Conservation (phyloP, 768 basidiomycete genomes). For the Russula griseocarnosa region DNA sequence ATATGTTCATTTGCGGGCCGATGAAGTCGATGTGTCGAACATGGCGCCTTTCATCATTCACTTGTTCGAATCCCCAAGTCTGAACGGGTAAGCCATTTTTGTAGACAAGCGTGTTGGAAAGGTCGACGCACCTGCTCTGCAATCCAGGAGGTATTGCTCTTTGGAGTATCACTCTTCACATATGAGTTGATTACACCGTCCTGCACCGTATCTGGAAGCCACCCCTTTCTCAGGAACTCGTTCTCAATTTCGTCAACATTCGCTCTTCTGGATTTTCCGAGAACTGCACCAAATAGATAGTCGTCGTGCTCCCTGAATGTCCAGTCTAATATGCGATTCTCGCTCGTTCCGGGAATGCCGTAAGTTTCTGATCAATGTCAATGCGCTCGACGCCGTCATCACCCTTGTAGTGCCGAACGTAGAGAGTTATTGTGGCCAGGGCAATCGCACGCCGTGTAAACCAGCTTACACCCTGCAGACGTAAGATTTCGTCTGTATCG, state of each 20-base stretch:
- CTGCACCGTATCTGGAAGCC: constrained; percentile 42
- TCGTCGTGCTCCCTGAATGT: constrained; percentile 50
- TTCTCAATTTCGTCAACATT: constrained; percentile 34
- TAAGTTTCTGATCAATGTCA: constrained; percentile 59
- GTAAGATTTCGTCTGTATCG: constrained; percentile 56
- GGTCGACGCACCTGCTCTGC: constrained; percentile 51
- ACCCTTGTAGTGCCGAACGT: constrained; percentile 58
- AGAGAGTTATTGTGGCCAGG: constrained; percentile 54
- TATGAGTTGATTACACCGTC: constrained; percentile 37
- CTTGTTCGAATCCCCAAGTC: constrained; percentile 30
- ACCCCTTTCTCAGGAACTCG: constrained; percentile 40
- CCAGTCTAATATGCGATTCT: constrained; percentile 58
- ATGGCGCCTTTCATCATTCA: constrained; percentile 25
- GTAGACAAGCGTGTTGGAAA: not conserved
- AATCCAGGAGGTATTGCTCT: constrained; percentile 59
- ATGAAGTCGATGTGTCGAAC: constrained; percentile 26
- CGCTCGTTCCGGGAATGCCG: constrained; percentile 53
- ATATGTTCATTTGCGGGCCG: constrained; percentile 23
- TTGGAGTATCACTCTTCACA: constrained; percentile 58
- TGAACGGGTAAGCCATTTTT: constrained; percentile 4
- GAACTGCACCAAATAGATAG: constrained; percentile 56
- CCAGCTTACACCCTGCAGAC: constrained; percentile 72
- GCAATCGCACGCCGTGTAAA: constrained; percentile 58
- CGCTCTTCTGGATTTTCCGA: constrained; percentile 39
- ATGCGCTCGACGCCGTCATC: constrained; percentile 58